Conservation (phyloP, 768 basidiomycete genomes). For the Kwoniella dendrophila region DNA sequence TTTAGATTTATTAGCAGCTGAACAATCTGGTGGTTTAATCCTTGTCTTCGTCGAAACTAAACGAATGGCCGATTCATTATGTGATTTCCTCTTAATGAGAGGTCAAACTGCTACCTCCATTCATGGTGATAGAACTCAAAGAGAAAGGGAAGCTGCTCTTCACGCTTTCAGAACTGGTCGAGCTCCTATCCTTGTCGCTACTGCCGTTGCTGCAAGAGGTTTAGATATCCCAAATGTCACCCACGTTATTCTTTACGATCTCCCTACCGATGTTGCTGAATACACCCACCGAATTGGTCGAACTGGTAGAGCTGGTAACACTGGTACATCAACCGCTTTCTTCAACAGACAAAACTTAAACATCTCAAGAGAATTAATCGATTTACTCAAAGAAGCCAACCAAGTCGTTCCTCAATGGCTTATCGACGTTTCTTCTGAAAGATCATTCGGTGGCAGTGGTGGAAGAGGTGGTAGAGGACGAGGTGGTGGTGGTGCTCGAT, state of each 20-base stretch:
- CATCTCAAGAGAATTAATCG: slow-evolving; percentile 87
- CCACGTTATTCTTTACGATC: slow-evolving; percentile 97
- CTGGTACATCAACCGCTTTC: slow-evolving; percentile 92
- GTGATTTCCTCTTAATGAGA: slow-evolving; percentile 86
- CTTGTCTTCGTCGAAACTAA: slow-evolving; percentile 99
- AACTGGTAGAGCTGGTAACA: slow-evolving; percentile 98
- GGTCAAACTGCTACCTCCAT: slow-evolving; percentile 90
- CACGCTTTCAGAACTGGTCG: slow-evolving; percentile 93
- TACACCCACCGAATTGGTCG: slow-evolving; percentile 98
- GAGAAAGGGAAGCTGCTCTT: slow-evolving; percentile 93
- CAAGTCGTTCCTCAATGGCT: slow-evolving; percentile 89
- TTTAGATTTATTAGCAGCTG: slow-evolving; percentile 85
- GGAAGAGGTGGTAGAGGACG: slow-evolving; percentile 51
- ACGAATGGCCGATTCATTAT: slow-evolving; percentile 97
- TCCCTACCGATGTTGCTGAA: slow-evolving; percentile 97
- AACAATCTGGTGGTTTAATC: slow-evolving; percentile 74
- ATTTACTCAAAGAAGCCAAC: slow-evolving; percentile 92
- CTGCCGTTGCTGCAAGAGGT: slow-evolving; percentile 97
- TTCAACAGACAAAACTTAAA: slow-evolving; percentile 80
- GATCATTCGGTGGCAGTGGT: slow-evolving; percentile 66
- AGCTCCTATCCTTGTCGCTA: slow-evolving; percentile 95
- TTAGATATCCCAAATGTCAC: slow-evolving; percentile 99
- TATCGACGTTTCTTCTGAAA: slow-evolving; percentile 78
- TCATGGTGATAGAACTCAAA: slow-evolving; percentile 95
- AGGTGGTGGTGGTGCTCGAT: slow-evolving; percentile 60